Evolutionary conservation across 2,329 filamentous ascomycete genomes (phyloP).

Genomic region (Claviceps sp.): DNA sequence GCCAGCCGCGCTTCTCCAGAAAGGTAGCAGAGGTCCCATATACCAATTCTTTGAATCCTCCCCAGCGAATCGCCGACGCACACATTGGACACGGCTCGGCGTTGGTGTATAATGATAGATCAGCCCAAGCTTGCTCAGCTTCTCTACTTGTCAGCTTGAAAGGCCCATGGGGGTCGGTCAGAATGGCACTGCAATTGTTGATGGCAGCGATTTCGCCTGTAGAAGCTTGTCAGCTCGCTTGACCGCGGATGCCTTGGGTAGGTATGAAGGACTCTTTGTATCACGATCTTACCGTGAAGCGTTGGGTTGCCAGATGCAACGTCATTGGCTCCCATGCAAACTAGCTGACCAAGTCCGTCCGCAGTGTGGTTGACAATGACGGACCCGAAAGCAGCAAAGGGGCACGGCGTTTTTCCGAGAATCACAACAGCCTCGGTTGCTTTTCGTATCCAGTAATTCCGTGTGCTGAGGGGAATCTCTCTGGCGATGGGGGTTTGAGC

Average conservation of each 20-base stretch:
- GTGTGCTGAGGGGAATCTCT: conserved; percentile 22
- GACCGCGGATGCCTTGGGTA: background rate
- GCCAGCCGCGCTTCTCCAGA: conserved; percentile 34
- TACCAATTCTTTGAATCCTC: conserved; percentile 40
- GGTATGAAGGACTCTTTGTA: background rate
- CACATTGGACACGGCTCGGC: conserved; percentile 46
- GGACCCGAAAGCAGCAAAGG: conserved; percentile 38
- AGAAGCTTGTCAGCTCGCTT: background rate
- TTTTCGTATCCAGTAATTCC: conserved; percentile 38
- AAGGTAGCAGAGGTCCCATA: conserved; percentile 37
- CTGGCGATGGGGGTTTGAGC: background rate
- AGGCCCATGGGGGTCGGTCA: conserved; percentile 30
- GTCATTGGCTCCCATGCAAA: conserved; percentile 38
- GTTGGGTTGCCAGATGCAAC: conserved; percentile 35
- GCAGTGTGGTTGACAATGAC: conserved; percentile 43
- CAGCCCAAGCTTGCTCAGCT: conserved; percentile 29
- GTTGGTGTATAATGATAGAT: conserved; percentile 41
- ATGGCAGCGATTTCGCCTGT: conserved; percentile 40
- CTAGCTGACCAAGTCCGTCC: conserved; percentile 25
- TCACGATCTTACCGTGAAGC: conserved; percentile 28
- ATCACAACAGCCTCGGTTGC: conserved; percentile 32
- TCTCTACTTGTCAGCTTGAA: conserved; percentile 28
- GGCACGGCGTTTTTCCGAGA: conserved; percentile 25
- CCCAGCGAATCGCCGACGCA: conserved; percentile 41
- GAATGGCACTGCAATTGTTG: conserved; percentile 35